These are phyloP conservation scores for Lyophyllum shimeji DNA, from an alignment of 768 basidiomycete species.

Conservation along the genomic window DNA sequence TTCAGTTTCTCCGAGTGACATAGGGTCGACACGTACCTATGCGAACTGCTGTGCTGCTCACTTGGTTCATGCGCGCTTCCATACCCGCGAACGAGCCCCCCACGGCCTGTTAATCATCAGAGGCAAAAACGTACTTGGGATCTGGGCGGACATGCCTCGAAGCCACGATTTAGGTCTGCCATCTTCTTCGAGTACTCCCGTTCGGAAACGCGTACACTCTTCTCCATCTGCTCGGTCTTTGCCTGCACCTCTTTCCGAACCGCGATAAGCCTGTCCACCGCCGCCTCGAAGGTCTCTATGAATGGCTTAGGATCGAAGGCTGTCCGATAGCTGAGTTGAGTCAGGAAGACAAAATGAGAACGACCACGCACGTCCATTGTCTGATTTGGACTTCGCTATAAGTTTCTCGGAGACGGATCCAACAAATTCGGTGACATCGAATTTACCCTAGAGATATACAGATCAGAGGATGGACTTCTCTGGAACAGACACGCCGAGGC, in stretches of 20 bases:
- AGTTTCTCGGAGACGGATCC: conserved; percentile 84
- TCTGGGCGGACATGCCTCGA: conserved; percentile 64
- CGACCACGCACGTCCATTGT: conserved; percentile 65
- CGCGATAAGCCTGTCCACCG: conserved; percentile 84
- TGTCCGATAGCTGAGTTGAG: conserved; percentile 27
- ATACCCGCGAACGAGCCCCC: conserved; percentile 86
- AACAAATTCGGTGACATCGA: conserved; percentile 90
- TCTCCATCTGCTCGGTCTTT: conserved; percentile 91
- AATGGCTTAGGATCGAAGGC: conserved; percentile 96
- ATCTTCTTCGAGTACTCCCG: conserved; percentile 94
- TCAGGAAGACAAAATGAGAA: not conserved
- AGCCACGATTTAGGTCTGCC: conserved; percentile 88
- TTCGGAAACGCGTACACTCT: conserved; percentile 84
- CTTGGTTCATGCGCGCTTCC: conserved; percentile 89
- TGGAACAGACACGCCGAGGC: not conserved
- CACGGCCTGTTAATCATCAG: conserved; percentile 60
- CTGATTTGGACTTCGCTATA: conserved; percentile 80
- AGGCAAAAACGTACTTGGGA: conserved; percentile 1
- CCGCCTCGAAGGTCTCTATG: conserved; percentile 87
- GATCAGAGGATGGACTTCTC: not conserved
- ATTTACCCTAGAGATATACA: conserved; percentile 64
- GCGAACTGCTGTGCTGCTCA: conserved; percentile 90
- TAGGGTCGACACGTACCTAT: conserved; percentile 59
- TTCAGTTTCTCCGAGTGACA: conserved; percentile 3
- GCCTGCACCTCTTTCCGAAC: conserved; percentile 88